A percentile compares a stretch with the other conserved stretches of the same genome.
These are phyloP conservation scores for Diddensiella transvaalensis DNA, from an alignment of 805 yeast genomes.

Conservation along the genomic window DNA sequence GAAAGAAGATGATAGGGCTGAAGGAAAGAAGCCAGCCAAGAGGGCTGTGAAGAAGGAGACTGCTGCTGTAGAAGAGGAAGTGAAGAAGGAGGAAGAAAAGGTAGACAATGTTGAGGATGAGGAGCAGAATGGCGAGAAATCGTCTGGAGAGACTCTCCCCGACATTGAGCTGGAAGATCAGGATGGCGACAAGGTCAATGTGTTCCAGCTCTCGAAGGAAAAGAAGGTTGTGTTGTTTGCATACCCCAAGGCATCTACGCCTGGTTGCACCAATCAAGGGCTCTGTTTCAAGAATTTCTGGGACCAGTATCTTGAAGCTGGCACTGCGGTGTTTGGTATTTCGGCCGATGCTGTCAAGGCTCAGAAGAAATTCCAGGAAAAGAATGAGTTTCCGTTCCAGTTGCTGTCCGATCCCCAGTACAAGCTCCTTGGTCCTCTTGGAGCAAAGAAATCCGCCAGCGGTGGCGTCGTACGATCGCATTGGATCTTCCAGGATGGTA, in stretches of 20 bases:
- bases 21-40: neutral
- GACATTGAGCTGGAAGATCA: constrained; percentile 62
- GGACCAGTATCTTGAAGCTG: constrained; percentile 47
- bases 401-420: constrained; percentile 73
- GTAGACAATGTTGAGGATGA: constrained; percentile 9
- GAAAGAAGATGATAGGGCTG: constrained; percentile 10
- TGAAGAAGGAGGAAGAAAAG: constrained; percentile 14
- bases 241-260: constrained; percentile 90
- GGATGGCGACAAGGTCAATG: constrained; percentile 57
- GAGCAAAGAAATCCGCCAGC: constrained; percentile 65
- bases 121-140: constrained; percentile 6
- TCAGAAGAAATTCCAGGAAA: constrained; percentile 70
- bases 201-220: constrained; percentile 39
- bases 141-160: constrained; percentile 44
- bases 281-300: constrained; percentile 76
- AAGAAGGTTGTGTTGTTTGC: constrained; percentile 52
- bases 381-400: constrained; percentile 69
- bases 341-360: constrained; percentile 79
- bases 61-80: constrained; percentile 1
- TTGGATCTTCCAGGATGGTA: constrained; percentile 82
- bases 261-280: constrained; percentile 96
- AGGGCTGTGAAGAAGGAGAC: constrained; percentile 5
- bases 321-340: constrained; percentile 67
- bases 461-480: constrained; percentile 82
- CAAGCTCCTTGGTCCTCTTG: constrained; percentile 65